phyloP scores from a whole-genome alignment of 2,329 filamentous ascomycete genomes.

The Arthrobotrys conoides region DNA sequence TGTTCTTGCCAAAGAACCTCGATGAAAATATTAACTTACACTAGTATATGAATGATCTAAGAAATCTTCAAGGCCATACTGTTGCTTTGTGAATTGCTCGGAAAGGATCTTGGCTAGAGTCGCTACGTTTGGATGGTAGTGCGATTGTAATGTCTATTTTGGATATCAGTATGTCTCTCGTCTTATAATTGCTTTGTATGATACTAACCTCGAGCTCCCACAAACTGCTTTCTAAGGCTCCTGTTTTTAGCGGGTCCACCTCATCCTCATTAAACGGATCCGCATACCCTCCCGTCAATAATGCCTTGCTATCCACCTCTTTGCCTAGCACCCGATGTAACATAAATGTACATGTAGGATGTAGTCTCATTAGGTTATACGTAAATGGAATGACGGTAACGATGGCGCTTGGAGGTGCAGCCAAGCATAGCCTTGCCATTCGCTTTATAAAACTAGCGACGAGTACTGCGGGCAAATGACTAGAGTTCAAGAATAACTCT shows the following conservation, averaged over 20 bases:
- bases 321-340: constrained; percentile 82
- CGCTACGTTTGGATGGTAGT: constrained; percentile 97
- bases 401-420: constrained; percentile 88
- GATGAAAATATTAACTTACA: constrained; percentile 70
- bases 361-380: constrained; percentile 92
- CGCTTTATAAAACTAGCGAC: constrained; percentile 97
- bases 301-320: constrained; percentile 72
- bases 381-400: constrained; percentile 92
- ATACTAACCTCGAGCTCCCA: constrained; percentile 84
- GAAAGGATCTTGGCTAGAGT: constrained; percentile 93
- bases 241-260: constrained; percentile 84
- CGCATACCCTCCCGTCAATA: constrained; percentile 75
- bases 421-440: constrained; percentile 85
- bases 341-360: constrained; percentile 95
- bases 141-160: constrained; percentile 79
- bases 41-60: constrained; percentile 91
- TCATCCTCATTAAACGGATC: constrained; percentile 86
- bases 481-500: constrained; percentile 89
- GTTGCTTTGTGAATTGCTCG: constrained; percentile 96
- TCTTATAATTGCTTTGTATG: background rate
- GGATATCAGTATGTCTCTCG: constrained; percentile 18
- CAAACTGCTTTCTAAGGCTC: constrained; percentile 89
- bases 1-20: background rate
- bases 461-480: constrained; percentile 89
- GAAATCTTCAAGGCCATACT: constrained; percentile 97